Base-by-base conservation (phyloP, 2,329 filamentous ascomycete genomes). In the Diplodia corticola region DNA sequence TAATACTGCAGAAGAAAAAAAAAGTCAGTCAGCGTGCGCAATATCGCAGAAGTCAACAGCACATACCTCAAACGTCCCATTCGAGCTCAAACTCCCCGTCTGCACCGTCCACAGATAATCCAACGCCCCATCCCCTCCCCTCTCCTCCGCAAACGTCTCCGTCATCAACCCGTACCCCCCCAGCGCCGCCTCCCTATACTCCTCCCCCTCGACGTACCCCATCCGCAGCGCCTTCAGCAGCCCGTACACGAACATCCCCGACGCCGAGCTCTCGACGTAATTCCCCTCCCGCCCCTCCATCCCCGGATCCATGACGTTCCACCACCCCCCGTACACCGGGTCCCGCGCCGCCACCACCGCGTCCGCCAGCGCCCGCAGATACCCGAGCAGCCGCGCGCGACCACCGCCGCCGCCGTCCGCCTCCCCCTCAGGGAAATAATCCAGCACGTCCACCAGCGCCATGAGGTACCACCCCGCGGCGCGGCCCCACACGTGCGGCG, bases 241-340 rank as follows among this genome's bases (percentile, higher is more conserved):
- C 3, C 71, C 71, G 67, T 77, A 77, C 3, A 75, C 72, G 66
- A 78, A 78, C 74, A 88, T 85, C 3, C 84, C 85, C 1, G 83
- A 83, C 4, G 81, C 86, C 30, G 84, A 86, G 37, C 83, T 85
- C 75, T 89, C 85, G 53, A 88, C 82, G 73, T 85, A 89, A 73
- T 89, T 88, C 1, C 84, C 85, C 54, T 80, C 69, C 48, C 67
- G 71, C 9, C 72, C 73, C 12, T 73, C 79, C 64, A 83, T 81
- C 30, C 79, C 73, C 63, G 81, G 78, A 69, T 81, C 81, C 81
- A 88, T 84, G 49, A 88, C 77, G 63, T 86, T 75, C 82, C 83
- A 87, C 85, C 86, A 88, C 3, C 83, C 85, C 7, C 82, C 84
- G 0, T 84, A 83, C n/a, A 26, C 28, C 33, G 17, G 69, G 64